Conservation (phyloP, 345 rosid species). For the Luvunga scandens region DNA sequence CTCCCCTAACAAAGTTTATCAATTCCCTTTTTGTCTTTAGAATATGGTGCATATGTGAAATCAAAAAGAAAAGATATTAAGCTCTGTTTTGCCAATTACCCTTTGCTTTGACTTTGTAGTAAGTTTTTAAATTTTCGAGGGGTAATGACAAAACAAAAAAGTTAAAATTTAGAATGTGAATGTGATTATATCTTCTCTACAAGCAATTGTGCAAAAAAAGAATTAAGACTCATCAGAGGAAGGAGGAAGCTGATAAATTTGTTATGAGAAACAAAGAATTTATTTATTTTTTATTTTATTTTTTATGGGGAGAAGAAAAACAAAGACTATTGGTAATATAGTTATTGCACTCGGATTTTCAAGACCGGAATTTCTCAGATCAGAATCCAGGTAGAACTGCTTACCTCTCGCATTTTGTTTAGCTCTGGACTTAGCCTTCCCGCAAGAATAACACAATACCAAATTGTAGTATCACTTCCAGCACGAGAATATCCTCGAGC, state of each 20-base stretch:
- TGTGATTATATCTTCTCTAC: too few relatives aligned
- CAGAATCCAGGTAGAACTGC: conserved; percentile 24
- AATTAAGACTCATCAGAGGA: not conserved
- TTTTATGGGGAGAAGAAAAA: too few relatives aligned
- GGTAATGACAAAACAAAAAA: not conserved
- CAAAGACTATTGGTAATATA: not conserved
- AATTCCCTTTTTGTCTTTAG: not conserved
- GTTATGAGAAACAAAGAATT: not conserved
- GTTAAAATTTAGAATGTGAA: not conserved
- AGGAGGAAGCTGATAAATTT: not conserved
- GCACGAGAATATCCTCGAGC: conserved; percentile 88
- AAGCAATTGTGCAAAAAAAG: not conserved
- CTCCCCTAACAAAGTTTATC: not conserved
- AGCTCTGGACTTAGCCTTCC: conserved; percentile 89
- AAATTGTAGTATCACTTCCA: conserved; percentile 59
- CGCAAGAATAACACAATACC: conserved; percentile 92
- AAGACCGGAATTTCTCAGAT: not conserved
- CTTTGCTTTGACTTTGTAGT: not conserved
- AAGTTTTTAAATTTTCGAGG: not conserved
- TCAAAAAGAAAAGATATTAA: too few relatives aligned
- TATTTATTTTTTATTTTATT: too few relatives aligned
- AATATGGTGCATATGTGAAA: too few relatives aligned
- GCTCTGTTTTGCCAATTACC: too few relatives aligned
- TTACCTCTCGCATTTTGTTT: conserved; percentile 85
- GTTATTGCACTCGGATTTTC: not conserved